These are phyloP conservation scores for Fraxinus ornus DNA, from an alignment of 305 asterid species.

Conservation along the genomic window DNA sequence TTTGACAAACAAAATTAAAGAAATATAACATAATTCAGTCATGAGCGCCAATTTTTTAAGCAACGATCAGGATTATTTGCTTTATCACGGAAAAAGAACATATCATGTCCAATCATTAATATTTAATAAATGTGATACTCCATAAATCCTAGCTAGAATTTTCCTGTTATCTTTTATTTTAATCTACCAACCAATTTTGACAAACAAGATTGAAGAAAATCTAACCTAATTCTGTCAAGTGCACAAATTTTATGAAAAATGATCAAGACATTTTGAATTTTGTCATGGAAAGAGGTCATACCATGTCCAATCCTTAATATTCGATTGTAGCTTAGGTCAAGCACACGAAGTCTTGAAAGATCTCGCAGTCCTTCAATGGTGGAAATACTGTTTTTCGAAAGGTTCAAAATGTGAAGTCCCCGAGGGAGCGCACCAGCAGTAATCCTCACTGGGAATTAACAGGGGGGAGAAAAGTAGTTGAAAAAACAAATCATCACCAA, in stretches of 20 bases:
- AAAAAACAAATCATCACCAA: slow-evolving; percentile 13
- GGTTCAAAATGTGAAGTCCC: slow-evolving; percentile 84
- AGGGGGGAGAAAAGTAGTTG: slow-evolving; percentile 16
- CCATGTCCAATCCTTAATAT: slow-evolving; percentile 88
- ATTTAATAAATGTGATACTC: slow-evolving; percentile 4
- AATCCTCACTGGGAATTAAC: slow-evolving; percentile 54
- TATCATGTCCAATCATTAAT: slow-evolving; percentile 85
- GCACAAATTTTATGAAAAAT: slow-evolving; percentile 3
- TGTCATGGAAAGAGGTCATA: slow-evolving; percentile 36
- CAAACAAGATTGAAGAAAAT: slow-evolving; percentile 7
- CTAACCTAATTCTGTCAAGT: slow-evolving; percentile 1
- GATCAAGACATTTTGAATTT: neutral
- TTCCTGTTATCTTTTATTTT: neutral
- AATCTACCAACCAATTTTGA: neutral
- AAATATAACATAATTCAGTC: slow-evolving; percentile 4
- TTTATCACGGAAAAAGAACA: slow-evolving; percentile 23
- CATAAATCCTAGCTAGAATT: neutral
- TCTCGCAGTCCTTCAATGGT: slow-evolving; percentile 88
- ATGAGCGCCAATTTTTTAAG: slow-evolving; percentile 7
- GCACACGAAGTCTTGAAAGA: slow-evolving; percentile 85
- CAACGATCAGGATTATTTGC: neutral
- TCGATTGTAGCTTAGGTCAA: slow-evolving; percentile 93
- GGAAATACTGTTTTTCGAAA: slow-evolving; percentile 81
- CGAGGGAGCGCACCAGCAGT: slow-evolving; percentile 94
- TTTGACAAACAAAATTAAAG: slow-evolving; percentile 3